Evolutionary conservation across 2,329 filamentous ascomycete species (phyloP), one percentile per base, ranked within the genome.

Genomic region (Rosellinia necatrix): DNA sequence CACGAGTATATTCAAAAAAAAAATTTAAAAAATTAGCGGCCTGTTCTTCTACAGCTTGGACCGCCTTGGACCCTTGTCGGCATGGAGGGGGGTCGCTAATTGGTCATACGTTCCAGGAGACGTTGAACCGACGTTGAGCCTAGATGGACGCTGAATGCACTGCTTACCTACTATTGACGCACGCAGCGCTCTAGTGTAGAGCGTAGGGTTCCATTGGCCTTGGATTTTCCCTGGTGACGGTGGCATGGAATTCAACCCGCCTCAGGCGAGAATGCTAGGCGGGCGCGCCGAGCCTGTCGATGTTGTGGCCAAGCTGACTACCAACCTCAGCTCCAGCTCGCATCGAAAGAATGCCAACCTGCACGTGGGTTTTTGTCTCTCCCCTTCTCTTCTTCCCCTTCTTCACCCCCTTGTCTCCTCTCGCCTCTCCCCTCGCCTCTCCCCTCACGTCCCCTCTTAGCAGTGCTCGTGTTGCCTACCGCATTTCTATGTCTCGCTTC

Each of bases 161-260:
- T 55, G 56, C 56, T 58, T 58, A 55, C 47, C 9, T 51, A 38
- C 35, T 51, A 58, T 55, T 58, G 56, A 58, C 55, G 41, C 35
- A 50, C 43, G 42, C 4, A 13, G 43, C 13, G 38, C 12, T 29
- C 49, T 15, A 13, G 27, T 13, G 49, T 25, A 44, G 32, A 43
- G 35, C 47, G 46, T 13, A 50, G 30, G 29, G 47, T 48, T 10
- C n/a, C 34, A 40, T 8, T 55, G 34, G 47, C 35, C 48, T 58
- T 29, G 13, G 15, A 34, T 1, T 24, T 17, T 37, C 15, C 15
- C 44, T 17, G 38, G n/a, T 22, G 10, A 25, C 15, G 22, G 10
- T 24, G 34, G 6, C 24, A 24, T 38, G 13, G 40, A 41, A 46
- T 32, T 27, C 27, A 54, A 30, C 51, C 32, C 22, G 35, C 29